Conservation (phyloP, 768 basidiomycete species). For the Rhodosporidiobolus sp. region DNA sequence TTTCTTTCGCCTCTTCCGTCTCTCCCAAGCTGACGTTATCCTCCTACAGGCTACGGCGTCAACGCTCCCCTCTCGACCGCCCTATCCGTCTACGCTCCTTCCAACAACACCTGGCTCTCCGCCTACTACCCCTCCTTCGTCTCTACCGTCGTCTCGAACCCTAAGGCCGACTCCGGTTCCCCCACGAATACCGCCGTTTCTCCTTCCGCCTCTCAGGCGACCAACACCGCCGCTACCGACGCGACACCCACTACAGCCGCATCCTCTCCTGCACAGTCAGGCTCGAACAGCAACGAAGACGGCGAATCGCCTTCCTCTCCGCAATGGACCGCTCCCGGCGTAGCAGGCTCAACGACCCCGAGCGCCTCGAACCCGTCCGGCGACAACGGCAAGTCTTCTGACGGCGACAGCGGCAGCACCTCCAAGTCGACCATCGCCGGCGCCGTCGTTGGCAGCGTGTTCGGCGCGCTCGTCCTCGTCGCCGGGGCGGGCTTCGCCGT, state of each 20-base stretch:
- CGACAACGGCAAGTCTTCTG: not conserved
- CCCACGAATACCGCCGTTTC: not conserved
- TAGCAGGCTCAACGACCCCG: not conserved
- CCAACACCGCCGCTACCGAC: not conserved
- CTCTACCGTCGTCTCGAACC: slow-evolving; percentile 12
- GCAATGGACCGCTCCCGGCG: not conserved
- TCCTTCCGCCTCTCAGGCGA: not conserved
- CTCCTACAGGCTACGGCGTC: slow-evolving; percentile 21
- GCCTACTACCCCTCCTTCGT: slow-evolving; percentile 30
- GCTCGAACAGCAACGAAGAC: not conserved
- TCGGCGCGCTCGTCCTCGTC: slow-evolving; percentile 25
- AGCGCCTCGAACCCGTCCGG: not conserved
- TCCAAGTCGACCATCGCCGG: slow-evolving; percentile 21
- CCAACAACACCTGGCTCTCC: slow-evolving; percentile 31
- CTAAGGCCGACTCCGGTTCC: slow-evolving; percentile 16
- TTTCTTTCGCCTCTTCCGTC: not conserved
- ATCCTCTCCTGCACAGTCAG: not conserved
- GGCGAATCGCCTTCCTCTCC: not conserved
- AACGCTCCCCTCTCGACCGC: slow-evolving; percentile 6
- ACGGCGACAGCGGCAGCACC: not conserved
- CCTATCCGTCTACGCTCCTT: slow-evolving; percentile 16
- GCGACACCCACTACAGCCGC: not conserved
- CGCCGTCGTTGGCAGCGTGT: slow-evolving; percentile 22
- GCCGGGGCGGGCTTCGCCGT: slow-evolving; percentile 8
- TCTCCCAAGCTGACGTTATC: not conserved